Evolutionary conservation across 2,329 filamentous ascomycete genomes (phyloP).

Genomic region (Blastomyces gilchristii): DNA sequence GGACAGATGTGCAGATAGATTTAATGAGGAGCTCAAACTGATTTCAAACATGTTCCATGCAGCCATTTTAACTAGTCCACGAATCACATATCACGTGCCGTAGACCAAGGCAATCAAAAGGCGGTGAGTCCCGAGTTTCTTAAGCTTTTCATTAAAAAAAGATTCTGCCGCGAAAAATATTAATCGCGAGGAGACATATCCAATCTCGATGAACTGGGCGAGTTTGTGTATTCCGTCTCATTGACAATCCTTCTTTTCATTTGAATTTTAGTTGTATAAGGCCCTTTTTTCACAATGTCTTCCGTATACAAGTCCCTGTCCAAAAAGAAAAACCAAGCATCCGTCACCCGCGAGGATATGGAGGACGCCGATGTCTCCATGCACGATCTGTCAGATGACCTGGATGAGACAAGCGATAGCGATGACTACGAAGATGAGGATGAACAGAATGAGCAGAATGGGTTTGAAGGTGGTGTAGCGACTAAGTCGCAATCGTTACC

Average conservation of each 20-base stretch:
- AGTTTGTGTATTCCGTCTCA: constrained; percentile 2
- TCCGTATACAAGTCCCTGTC: constrained; percentile 49
- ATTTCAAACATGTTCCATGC: background rate
- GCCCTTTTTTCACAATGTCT: constrained; percentile 35
- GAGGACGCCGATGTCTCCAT: constrained; percentile 13
- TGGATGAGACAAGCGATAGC: constrained; percentile 22
- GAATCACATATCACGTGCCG: background rate
- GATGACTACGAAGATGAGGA: constrained; percentile 45
- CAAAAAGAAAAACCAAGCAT: constrained; percentile 18
- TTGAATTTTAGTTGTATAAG: background rate
- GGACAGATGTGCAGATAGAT: background rate
- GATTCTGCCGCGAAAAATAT: constrained; percentile 2
- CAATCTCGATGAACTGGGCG: background rate
- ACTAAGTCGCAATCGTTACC: constrained; percentile 16
- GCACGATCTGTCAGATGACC: constrained; percentile 16
- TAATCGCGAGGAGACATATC: background rate
- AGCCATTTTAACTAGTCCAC: background rate
- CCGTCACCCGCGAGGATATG: constrained; percentile 9
- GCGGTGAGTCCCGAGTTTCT: background rate
- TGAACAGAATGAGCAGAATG: constrained; percentile 40
- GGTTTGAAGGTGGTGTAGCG: background rate
- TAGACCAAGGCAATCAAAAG: background rate
- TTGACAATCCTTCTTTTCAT: background rate
- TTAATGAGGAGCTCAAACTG: background rate
- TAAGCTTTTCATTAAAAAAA: background rate